Conservation (phyloP, 2,329 filamentous ascomycete species). For the Fusarium sp. region DNA sequence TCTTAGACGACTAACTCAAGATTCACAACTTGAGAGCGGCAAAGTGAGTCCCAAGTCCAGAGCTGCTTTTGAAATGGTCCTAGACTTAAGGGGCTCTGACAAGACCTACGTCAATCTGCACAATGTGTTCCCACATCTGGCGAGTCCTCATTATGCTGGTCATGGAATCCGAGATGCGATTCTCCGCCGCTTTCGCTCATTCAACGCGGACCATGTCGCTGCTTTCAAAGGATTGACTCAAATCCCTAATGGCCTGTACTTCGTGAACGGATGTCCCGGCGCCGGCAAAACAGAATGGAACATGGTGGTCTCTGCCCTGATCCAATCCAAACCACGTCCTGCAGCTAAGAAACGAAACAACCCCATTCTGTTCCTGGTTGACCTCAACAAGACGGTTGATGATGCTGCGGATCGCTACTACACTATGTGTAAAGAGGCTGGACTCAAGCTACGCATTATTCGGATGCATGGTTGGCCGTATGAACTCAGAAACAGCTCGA, state of each 20-base stretch:
- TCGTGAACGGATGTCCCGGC: constrained; percentile 62
- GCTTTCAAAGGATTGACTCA: constrained; percentile 54
- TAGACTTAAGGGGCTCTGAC: constrained; percentile 46
- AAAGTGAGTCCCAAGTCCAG: constrained; percentile 20
- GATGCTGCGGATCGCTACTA: constrained; percentile 60
- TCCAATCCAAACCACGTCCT: constrained; percentile 51
- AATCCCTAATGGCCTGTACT: constrained; percentile 59
- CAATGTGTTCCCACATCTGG: constrained; percentile 52
- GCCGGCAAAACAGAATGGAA: constrained; percentile 64
- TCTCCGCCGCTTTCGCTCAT: constrained; percentile 49
- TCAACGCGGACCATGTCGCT: constrained; percentile 56
- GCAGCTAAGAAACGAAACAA: constrained; percentile 38
- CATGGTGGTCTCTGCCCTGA: constrained; percentile 57
- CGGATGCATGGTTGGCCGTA: constrained; percentile 59
- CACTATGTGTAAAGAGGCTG: constrained; percentile 53
- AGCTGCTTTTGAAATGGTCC: constrained; percentile 53
- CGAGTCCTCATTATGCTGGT: constrained; percentile 40
- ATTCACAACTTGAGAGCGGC: constrained; percentile 35
- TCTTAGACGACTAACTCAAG: constrained; percentile 44
- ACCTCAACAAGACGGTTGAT: constrained; percentile 63
- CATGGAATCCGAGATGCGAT: constrained; percentile 47
- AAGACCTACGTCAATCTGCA: constrained; percentile 47
- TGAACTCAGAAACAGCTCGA: constrained; percentile 52
- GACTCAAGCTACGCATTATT: constrained; percentile 53
- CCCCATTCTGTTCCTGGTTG: constrained; percentile 61